Conservation (phyloP, 2,329 filamentous ascomycete genomes). For the Bipolaris oryzae region DNA sequence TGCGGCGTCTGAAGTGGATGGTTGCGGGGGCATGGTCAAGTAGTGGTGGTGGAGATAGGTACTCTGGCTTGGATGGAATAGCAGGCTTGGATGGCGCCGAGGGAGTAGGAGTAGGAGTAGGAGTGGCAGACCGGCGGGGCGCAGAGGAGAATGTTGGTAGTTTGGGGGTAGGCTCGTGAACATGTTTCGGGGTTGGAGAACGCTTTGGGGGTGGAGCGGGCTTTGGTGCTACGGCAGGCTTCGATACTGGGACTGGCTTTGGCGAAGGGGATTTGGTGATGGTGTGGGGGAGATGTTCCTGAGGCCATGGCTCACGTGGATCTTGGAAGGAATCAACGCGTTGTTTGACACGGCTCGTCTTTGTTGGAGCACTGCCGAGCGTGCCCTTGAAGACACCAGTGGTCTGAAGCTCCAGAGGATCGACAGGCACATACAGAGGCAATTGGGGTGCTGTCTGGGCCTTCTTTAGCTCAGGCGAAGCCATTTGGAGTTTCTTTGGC, state of each 20-base stretch:
- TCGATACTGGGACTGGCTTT: constrained; percentile 4
- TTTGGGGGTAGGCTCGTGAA: constrained; percentile 23
- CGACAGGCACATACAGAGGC: constrained; percentile 29
- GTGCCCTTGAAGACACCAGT: constrained; percentile 17
- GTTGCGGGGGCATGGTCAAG: constrained; percentile 10
- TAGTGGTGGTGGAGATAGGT: constrained; percentile 13
- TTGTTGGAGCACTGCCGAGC: constrained; percentile 15
- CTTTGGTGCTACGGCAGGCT: constrained; percentile 7
- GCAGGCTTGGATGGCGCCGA: constrained; percentile 11
- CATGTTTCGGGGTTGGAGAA: constrained; percentile 12
- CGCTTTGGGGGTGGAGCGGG: constrained; percentile 7
- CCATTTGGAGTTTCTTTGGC: constrained; percentile 12
- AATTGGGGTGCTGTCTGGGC: constrained; percentile 2
- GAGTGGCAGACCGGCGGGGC: constrained; percentile 13
- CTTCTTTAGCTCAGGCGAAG: constrained; percentile 7
- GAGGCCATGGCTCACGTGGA: constrained; percentile 32
- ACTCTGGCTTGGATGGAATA: constrained; percentile 10
- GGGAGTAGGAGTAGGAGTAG: constrained; percentile 7
- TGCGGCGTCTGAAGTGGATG: constrained; percentile 29
- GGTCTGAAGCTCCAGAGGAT: constrained; percentile 27
- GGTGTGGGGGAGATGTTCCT: constrained; percentile 16
- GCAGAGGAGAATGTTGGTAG: constrained; percentile 22
- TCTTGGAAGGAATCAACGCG: constrained; percentile 32
- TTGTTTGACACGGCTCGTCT: constrained; percentile 18
- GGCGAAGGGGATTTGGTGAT: constrained; percentile 12